A percentile compares a stretch with the other conserved stretches of the same genome.
These are phyloP conservation scores for Xenoacremonium recifei DNA, from an alignment of 2,329 filamentous ascomycete genomes.

Conservation along the genomic window DNA sequence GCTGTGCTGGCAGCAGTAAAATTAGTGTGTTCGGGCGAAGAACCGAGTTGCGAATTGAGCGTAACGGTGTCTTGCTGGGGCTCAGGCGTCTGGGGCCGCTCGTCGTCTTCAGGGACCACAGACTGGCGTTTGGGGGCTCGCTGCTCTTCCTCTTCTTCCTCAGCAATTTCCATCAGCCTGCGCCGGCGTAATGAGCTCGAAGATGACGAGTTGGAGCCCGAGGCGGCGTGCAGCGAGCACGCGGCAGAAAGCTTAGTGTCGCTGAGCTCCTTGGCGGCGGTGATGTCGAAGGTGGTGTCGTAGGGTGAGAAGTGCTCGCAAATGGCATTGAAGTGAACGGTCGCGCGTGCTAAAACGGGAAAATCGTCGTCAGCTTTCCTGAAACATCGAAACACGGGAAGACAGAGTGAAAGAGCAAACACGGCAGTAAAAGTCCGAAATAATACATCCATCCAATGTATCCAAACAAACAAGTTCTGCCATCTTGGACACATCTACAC, in stretches of 20 bases:
- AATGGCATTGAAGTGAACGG: slow-evolving; percentile 67
- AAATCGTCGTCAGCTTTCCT: slow-evolving; percentile 6
- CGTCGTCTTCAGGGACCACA: slow-evolving; percentile 45
- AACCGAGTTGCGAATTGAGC: slow-evolving; percentile 52
- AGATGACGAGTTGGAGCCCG: slow-evolving; percentile 81
- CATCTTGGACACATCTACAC: too few species aligned
- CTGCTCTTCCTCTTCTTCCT: slow-evolving; percentile 79
- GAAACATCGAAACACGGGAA: not conserved
- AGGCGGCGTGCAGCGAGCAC: slow-evolving; percentile 85
- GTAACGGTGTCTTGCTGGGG: slow-evolving; percentile 38
- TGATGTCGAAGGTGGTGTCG: slow-evolving; percentile 79
- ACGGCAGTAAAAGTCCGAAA: too few species aligned
- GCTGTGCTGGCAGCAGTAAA: slow-evolving; percentile 46
- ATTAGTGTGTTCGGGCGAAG: slow-evolving; percentile 47
- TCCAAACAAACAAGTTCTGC: too few species aligned
- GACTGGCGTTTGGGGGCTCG: slow-evolving; percentile 59
- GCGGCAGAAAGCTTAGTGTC: slow-evolving; percentile 85
- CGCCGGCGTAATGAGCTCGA: slow-evolving; percentile 74
- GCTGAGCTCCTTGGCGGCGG: slow-evolving; percentile 73
- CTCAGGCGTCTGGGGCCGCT: slow-evolving; percentile 20
- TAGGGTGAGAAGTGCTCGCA: slow-evolving; percentile 78
- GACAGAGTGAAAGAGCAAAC: too few species aligned
- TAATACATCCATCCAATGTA: too few species aligned
- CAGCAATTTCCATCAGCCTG: slow-evolving; percentile 87
- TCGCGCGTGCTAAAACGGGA: slow-evolving; percentile 66